Conservation (phyloP, 192 early-diverging fungal genomes). For the Chytriomyces confervae region DNA sequence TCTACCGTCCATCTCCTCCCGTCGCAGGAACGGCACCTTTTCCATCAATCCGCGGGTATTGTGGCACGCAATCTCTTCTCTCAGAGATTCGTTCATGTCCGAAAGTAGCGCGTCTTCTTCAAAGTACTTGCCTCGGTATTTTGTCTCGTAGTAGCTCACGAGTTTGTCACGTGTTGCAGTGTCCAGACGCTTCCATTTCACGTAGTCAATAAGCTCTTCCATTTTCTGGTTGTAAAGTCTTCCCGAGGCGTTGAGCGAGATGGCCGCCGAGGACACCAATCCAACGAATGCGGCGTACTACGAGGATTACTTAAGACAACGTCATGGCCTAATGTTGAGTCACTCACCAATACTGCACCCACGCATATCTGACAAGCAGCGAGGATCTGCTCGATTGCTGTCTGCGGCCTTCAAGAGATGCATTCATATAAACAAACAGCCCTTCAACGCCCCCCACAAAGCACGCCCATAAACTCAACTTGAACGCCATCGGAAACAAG, state of each 20-base stretch:
- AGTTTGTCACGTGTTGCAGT: constrained; percentile 34
- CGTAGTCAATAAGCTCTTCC: constrained; percentile 50
- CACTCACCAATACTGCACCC: constrained; percentile 1
- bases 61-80: constrained; percentile 44
- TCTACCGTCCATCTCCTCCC: constrained; percentile 28
- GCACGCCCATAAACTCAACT: constrained; percentile 15
- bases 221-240: constrained; percentile 38
- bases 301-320: no score
- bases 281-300: constrained; percentile 34
- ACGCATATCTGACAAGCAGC: not conserved
- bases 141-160: constrained; percentile 47
- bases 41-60: constrained; percentile 37
- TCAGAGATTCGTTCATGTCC: constrained; percentile 43
- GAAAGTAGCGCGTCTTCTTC: constrained; percentile 42
- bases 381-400: constrained; percentile 8
- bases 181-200: constrained; percentile 37
- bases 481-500: constrained; percentile 24
- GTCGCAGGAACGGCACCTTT: constrained; percentile 38
- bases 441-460: not conserved
- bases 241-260: constrained; percentile 28
- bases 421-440: not conserved
- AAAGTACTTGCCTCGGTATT: constrained; percentile 43
- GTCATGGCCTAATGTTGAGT: no score
- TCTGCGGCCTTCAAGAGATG: constrained; percentile 1
- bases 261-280: constrained; percentile 26